Conservation (phyloP, 164 flowering plant species). For the Pachysandra terminalis region DNA sequence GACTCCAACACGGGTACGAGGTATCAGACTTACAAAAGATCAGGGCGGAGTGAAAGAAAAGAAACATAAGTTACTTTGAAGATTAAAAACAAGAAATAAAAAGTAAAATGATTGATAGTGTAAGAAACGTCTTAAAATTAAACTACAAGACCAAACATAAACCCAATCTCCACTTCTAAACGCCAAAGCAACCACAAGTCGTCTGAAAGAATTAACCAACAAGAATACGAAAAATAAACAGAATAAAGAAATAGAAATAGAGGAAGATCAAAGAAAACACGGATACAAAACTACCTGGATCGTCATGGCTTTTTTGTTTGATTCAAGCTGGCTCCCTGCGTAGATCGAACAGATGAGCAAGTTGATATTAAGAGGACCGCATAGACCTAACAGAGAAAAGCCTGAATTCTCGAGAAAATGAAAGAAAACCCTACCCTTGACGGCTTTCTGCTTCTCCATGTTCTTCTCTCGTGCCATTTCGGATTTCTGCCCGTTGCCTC, state of each 20-base stretch:
- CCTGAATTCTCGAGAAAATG: neutral
- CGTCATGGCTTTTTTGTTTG: constrained; percentile 48
- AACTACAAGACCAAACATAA: too few relatives aligned
- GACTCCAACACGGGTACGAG: too few relatives aligned
- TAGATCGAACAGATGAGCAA: neutral
- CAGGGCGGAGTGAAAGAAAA: too few relatives aligned
- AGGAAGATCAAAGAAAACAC: neutral
- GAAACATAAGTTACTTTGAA: too few relatives aligned
- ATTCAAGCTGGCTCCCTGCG: constrained; percentile 44
- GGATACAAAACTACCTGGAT: constrained; percentile 34
- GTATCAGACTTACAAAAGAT: too few relatives aligned
- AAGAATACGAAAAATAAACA: too few relatives aligned
- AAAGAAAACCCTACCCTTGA: constrained; percentile 23
- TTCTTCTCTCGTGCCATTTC: constrained; percentile 51
- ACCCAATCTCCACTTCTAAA: too few relatives aligned
- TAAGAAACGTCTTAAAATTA: too few relatives aligned
- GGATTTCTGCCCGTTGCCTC: constrained; percentile 49
- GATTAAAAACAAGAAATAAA: too few relatives aligned
- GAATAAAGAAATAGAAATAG: neutral
- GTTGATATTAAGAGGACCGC: neutral
- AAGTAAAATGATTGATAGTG: too few relatives aligned
- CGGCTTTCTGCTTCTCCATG: constrained; percentile 36
- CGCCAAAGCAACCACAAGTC: neutral
- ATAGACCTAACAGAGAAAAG: neutral
- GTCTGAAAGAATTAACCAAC: neutral